A percentile compares a stretch with the other conserved stretches of the same genome.
These are phyloP conservation scores for Crithidia mellificae DNA, from an alignment of 208 protist genomes.

Conservation along the genomic window DNA sequence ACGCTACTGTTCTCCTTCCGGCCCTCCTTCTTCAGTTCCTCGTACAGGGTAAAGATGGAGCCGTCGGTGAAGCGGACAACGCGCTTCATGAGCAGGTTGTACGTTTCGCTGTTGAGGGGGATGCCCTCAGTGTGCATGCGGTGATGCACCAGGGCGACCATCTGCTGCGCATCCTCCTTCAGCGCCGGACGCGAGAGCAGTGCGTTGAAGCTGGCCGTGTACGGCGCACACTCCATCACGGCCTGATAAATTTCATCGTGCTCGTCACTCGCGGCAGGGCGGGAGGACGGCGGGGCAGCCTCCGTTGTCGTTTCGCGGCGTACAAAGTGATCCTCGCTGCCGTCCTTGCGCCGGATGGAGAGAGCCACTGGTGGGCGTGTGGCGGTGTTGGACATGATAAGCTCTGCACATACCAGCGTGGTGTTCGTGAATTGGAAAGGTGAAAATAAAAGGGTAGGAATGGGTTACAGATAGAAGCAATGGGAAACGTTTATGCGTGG, in stretches of 20 bases:
- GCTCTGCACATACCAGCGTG: too few species aligned
- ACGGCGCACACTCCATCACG: constrained; percentile 77
- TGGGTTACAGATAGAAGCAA: too few species aligned
- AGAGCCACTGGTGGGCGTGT: constrained; percentile 59
- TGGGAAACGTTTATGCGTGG: too few species aligned
- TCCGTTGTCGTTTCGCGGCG: constrained; percentile 35
- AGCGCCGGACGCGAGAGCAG: constrained; percentile 54
- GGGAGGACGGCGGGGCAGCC: neutral
- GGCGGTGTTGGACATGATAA: constrained; percentile 30
- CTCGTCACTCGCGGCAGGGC: constrained; percentile 17
- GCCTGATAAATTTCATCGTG: constrained; percentile 71
- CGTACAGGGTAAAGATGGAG: constrained; percentile 81
- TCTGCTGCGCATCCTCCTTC: constrained; percentile 57
- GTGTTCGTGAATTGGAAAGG: too few species aligned
- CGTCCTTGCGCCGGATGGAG: constrained; percentile 63
- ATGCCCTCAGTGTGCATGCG: constrained; percentile 88
- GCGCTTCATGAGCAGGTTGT: constrained; percentile 88
- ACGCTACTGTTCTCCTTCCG: constrained; percentile 58
- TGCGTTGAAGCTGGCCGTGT: constrained; percentile 89
- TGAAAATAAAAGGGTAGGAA: too few species aligned
- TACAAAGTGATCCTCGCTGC: constrained; percentile 65
- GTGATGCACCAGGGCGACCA: constrained; percentile 72
- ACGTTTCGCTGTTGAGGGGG: constrained; percentile 86
- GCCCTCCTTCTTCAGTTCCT: constrained; percentile 80
- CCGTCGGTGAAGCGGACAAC: constrained; percentile 76